Evolutionary conservation across 345 rosid species (phyloP).

Genomic region (Trapa incisa): DNA sequence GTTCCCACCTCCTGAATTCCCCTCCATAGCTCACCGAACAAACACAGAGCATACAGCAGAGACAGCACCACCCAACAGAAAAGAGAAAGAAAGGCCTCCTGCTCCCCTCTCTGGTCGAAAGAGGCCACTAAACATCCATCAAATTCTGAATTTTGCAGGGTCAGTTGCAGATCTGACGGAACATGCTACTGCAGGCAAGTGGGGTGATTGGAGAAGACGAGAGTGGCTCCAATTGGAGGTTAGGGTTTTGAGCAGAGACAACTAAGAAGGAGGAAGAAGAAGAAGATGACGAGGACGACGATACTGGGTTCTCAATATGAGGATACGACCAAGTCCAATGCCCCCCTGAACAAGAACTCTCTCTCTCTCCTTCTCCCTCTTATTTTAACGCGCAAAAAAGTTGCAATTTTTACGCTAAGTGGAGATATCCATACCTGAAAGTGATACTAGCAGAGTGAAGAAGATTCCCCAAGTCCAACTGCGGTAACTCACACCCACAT

Average conservation of each 20-base stretch:
- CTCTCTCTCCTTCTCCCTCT: conserved; percentile 1
- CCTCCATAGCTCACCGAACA: conserved; percentile 11
- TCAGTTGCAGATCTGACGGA: neutral
- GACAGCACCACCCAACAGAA: neutral
- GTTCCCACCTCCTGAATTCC: conserved; percentile 27
- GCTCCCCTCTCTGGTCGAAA: neutral
- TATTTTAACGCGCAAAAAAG: conserved; percentile 7
- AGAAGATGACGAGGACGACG: conserved; percentile 1
- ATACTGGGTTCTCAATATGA: neutral
- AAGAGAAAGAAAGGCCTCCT: neutral
- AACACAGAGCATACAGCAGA: neutral
- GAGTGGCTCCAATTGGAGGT: neutral
- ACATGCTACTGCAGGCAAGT: neutral
- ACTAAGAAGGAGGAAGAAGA: neutral
- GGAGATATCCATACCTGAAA: no score
- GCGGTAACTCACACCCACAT: no score
- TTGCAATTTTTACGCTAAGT: neutral
- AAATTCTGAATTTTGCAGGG: neutral
- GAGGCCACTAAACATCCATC: neutral
- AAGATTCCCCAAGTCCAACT: no score
- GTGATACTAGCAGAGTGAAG: no score
- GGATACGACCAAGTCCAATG: conserved; percentile 11
- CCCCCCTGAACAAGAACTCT: conserved; percentile 2
- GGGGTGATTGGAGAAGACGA: neutral
- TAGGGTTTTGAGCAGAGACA: conserved; percentile 8